Evolutionary conservation across 2,329 filamentous ascomycete genomes (phyloP), one percentile per base, ranked within the genome.

Genomic region (Monosporascus sp.): DNA sequence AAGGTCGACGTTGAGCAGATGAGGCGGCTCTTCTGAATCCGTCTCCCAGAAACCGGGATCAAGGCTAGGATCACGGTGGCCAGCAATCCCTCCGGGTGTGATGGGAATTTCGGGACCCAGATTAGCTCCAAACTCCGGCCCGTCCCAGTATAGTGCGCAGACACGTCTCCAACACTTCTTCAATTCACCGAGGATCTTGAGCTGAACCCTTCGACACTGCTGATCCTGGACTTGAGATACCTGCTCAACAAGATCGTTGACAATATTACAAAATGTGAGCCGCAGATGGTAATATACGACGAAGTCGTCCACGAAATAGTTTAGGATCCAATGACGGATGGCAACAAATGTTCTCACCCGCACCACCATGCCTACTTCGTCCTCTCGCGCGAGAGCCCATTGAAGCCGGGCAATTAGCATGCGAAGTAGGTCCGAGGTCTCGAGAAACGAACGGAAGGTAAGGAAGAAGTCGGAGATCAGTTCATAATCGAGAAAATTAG

Each of bases 91-190:
- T 40, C 92, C 91, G 4, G 91, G 90, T 0, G 80, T 69, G 48
- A 96, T 88, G 16, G 88, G 83, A 19, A 82, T 77, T 26, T 90
- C 84, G 3, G 84, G 77, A 16, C 78, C 80, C 14, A 83, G 75
- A 45, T 83, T 80, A 1, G 78, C 74, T 59, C 86, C 79, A 37
- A 86, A 86, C 47, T 90, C 83, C 0, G 84, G 76, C 0, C 81
- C 82, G 57, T 96, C 90, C 93, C 94, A 99, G 68, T 92, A 96
- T 52, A 92, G 75, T 0, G 88, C 86, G 68, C 92, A 97, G 20
- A 94, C 90, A 50, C 92, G 83, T 68, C 92, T 86, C 94, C 94
- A 99, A 68, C 94, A 97, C 68, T 96, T 95, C 71, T 99, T 99
- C 57, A 99, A 76, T 71, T 99, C 94, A 31, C 88, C 85, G 37